Percentiles rank a stretch among this genome's conserved stretches.
These are phyloP conservation scores for Wickerhamomyces pijperi DNA, from an alignment of 805 yeast genomes.

Conservation along the genomic window DNA sequence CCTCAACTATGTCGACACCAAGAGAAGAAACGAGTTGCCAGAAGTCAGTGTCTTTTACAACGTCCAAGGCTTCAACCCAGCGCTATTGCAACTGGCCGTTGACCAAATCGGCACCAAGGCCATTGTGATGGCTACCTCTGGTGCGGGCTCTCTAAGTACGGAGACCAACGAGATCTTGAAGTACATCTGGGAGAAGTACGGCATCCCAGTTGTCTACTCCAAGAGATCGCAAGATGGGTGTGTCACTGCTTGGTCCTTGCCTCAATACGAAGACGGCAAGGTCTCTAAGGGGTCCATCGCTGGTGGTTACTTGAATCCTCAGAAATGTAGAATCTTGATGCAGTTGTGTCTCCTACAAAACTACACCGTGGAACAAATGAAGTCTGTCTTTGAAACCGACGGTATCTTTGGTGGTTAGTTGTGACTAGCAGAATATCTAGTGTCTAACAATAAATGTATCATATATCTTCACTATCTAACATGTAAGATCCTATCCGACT, in stretches of 20 bases:
- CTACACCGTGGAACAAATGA: slow-evolving; percentile 23
- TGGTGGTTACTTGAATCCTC: slow-evolving; percentile 55
- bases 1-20: slow-evolving; percentile 16
- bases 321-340: slow-evolving; percentile 45
- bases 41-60: slow-evolving; percentile 49
- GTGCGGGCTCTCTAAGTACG: slow-evolving; percentile 56
- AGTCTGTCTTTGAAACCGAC: slow-evolving; percentile 21
- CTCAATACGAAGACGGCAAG: slow-evolving; percentile 18
- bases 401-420: slow-evolving; percentile 35
- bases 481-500: too few species aligned
- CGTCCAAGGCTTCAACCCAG: slow-evolving; percentile 47
- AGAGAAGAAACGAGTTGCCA: slow-evolving; percentile 19
- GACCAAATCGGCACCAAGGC: slow-evolving; percentile 38
- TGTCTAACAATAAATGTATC: not conserved
- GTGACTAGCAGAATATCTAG: not conserved
- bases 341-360: slow-evolving; percentile 38
- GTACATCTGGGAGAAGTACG: slow-evolving; percentile 25
- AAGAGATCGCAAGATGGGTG: slow-evolving; percentile 63
- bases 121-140: slow-evolving; percentile 56
- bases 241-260: slow-evolving; percentile 34
- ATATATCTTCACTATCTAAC: too few species aligned
- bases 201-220: slow-evolving; percentile 49
- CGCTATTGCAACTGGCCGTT: slow-evolving; percentile 34
- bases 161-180: slow-evolving; percentile 33
- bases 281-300: slow-evolving; percentile 36